A percentile compares a stretch with the other conserved stretches of the same genome.
These are phyloP conservation scores for Amauroascus niger DNA, from an alignment of 2,329 filamentous ascomycete species.

Conservation along the genomic window DNA sequence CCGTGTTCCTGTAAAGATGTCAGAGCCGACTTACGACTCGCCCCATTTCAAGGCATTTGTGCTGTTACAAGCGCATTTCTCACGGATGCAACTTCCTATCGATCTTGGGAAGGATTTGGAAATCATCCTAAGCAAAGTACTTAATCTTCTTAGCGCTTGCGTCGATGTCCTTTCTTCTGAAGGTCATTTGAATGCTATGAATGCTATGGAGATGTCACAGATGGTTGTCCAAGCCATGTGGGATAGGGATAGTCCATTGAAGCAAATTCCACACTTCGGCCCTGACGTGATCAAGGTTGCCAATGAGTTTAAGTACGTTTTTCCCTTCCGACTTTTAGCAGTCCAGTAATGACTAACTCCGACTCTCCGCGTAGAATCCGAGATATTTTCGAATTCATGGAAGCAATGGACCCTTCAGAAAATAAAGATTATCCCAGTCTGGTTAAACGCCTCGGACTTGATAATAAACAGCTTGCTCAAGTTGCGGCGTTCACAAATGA, in stretches of 20 bases:
- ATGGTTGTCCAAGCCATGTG: constrained; percentile 99
- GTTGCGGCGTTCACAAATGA: constrained; percentile 93
- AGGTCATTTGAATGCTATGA: constrained; percentile 93
- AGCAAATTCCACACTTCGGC: constrained; percentile 94
- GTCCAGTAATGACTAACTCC: constrained; percentile 13
- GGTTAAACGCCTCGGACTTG: constrained; percentile 66
- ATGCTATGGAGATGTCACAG: constrained; percentile 97
- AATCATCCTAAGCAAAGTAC: constrained; percentile 68
- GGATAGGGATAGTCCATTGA: constrained; percentile 92
- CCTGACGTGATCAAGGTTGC: constrained; percentile 73
- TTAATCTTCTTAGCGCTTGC: constrained; percentile 79
- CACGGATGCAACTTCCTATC: constrained; percentile 88
- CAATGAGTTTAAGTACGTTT: constrained; percentile 61
- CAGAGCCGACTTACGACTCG: constrained; percentile 74
- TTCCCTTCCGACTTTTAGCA: background rate
- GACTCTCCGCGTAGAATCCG: constrained; percentile 54
- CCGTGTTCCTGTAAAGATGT: constrained; percentile 89
- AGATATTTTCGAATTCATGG: constrained; percentile 96
- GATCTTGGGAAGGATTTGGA: constrained; percentile 96
- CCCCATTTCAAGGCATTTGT: constrained; percentile 98
- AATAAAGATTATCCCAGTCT: constrained; percentile 71
- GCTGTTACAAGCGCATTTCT: constrained; percentile 94
- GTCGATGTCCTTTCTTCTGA: constrained; percentile 95
- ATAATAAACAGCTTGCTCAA: constrained; percentile 71
- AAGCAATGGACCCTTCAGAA: constrained; percentile 93